Conservation (phyloP, 1,284 basidiomycete species). For the Rhodofomes roseus region DNA sequence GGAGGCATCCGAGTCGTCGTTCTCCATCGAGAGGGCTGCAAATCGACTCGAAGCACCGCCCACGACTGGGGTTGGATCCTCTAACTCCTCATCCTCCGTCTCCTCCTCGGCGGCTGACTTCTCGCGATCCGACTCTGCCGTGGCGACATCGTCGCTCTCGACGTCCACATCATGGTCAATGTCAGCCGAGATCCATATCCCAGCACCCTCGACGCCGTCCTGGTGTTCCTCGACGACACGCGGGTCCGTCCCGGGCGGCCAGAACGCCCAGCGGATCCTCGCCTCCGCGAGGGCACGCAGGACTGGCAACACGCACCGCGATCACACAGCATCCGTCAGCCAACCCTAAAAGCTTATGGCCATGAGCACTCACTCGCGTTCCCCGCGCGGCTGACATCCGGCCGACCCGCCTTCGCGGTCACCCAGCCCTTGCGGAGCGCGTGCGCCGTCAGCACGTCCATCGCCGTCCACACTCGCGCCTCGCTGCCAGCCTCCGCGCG, state of each 20-base stretch:
- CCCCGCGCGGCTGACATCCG: slow-evolving; percentile 85
- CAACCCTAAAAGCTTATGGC: neutral
- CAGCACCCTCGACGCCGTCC: slow-evolving; percentile 25
- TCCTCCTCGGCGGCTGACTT: neutral
- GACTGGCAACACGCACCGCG: slow-evolving; percentile 40
- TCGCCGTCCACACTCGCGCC: slow-evolving; percentile 63
- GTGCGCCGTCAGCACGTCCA: slow-evolving; percentile 76
- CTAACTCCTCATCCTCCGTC: slow-evolving; percentile 17
- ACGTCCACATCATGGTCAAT: slow-evolving; percentile 28
- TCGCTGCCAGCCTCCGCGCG: slow-evolving; percentile 8
- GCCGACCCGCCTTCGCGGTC: slow-evolving; percentile 86
- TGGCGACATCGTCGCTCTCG: slow-evolving; percentile 29
- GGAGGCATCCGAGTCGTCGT: neutral
- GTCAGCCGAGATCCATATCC: slow-evolving; percentile 55
- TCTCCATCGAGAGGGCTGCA: slow-evolving; percentile 19
- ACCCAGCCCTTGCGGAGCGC: slow-evolving; percentile 78
- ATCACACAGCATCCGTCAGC: slow-evolving; percentile 4
- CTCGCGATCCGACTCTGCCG: slow-evolving; percentile 1
- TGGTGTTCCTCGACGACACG: slow-evolving; percentile 21
- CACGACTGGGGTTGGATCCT: neutral
- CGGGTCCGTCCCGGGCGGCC: slow-evolving; percentile 55
- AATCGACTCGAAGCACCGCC: slow-evolving; percentile 15
- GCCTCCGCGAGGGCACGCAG: slow-evolving; percentile 79
- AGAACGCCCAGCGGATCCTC: slow-evolving; percentile 80
- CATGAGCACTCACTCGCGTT: slow-evolving; percentile 72